A percentile compares a stretch with the other conserved stretches of the same genome.
These are phyloP conservation scores for Corymbia maculata DNA, from an alignment of 345 rosid genomes.

Conservation along the genomic window DNA sequence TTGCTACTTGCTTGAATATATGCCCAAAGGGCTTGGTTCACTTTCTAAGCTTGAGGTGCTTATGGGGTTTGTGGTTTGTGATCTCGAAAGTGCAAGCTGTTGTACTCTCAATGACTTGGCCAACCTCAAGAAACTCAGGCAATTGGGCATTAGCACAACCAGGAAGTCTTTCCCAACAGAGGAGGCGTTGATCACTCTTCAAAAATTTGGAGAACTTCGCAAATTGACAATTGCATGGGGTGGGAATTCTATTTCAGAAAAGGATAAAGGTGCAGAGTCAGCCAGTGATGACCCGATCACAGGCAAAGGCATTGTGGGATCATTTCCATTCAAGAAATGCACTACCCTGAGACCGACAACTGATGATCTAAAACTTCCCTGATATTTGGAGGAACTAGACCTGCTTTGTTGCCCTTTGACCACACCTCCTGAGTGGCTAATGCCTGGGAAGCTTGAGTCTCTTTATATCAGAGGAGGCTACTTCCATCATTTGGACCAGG, in stretches of 20 bases:
- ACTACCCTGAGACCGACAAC: background rate
- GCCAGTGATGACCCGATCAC: background rate
- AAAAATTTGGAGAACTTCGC: background rate
- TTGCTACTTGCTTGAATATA: constrained; percentile 22
- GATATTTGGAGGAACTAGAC: constrained; percentile 1
- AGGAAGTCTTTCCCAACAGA: constrained; percentile 20
- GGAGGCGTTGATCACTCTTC: constrained; percentile 5
- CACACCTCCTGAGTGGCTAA: background rate
- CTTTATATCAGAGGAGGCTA: constrained; percentile 14
- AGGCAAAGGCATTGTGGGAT: background rate
- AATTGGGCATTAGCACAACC: background rate
- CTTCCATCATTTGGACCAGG: constrained; percentile 4
- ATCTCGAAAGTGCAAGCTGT: background rate
- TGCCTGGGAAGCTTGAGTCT: background rate
- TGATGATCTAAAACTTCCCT: background rate
- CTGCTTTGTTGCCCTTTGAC: background rate
- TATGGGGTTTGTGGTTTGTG: constrained; percentile 21
- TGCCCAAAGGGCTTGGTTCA: constrained; percentile 14
- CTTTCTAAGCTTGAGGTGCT: constrained; percentile 16
- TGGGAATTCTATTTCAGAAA: background rate
- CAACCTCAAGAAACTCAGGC: background rate
- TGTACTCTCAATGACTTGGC: background rate
- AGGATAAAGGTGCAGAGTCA: background rate
- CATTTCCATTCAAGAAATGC: background rate
- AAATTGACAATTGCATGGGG: constrained; percentile 7